These are phyloP conservation scores for Trichoderma hamatum DNA, from an alignment of 2,329 filamentous ascomycete species.

Conservation along the genomic window DNA sequence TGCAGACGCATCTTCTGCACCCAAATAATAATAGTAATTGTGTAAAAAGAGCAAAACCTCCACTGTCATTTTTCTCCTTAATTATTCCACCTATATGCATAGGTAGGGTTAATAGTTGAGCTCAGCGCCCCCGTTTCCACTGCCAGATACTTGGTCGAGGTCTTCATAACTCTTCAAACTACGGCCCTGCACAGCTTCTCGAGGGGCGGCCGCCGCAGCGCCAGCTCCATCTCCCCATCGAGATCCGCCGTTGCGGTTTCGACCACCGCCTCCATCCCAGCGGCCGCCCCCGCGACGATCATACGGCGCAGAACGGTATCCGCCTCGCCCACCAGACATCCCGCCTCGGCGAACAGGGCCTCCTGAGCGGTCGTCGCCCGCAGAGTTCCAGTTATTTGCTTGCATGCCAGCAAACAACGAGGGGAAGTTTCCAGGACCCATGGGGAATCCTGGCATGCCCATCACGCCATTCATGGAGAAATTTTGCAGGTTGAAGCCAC, in stretches of 20 bases:
- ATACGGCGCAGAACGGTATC: slow-evolving; percentile 71
- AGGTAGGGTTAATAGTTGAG: slow-evolving; percentile 80
- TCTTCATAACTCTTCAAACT: slow-evolving; percentile 98
- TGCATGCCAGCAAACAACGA: slow-evolving; percentile 59
- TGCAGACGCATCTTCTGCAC: slow-evolving; percentile 1
- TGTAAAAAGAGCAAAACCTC: background rate
- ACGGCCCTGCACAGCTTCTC: slow-evolving; percentile 88
- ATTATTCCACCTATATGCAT: background rate
- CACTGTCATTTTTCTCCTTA: background rate
- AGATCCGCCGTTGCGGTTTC: slow-evolving; percentile 55
- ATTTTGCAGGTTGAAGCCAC: slow-evolving; percentile 85
- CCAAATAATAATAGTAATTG: background rate
- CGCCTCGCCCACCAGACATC: slow-evolving; percentile 52
- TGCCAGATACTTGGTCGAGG: slow-evolving; percentile 78
- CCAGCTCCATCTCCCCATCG: slow-evolving; percentile 77
- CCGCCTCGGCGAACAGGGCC: slow-evolving; percentile 72
- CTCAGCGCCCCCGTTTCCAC: slow-evolving; percentile 73
- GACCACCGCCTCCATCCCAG: slow-evolving; percentile 53
- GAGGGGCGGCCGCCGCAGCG: slow-evolving; percentile 76
- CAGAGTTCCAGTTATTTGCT: slow-evolving; percentile 54
- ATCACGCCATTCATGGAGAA: slow-evolving; percentile 64
- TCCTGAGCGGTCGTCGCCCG: slow-evolving; percentile 60
- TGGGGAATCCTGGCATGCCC: slow-evolving; percentile 62
- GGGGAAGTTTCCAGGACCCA: slow-evolving; percentile 51
- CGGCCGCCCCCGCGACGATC: slow-evolving; percentile 66